Base-by-base conservation (phyloP, 371 early-diverging fungal species). In the Chytridium lagenaria region DNA sequence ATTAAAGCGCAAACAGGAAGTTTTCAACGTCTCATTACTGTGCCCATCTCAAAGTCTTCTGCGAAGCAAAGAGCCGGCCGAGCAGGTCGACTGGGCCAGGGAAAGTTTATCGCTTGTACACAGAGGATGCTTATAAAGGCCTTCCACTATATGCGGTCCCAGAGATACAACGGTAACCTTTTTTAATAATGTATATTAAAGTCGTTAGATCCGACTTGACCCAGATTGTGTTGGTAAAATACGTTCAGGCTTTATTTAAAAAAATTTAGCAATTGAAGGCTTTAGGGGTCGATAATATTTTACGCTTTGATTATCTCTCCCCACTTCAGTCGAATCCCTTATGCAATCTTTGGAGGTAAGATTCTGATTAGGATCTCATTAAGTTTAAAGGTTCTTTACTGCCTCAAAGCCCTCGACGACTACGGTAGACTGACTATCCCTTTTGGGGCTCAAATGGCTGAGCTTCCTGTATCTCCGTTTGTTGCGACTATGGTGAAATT, bases 11-110 rank as follows among this genome's bases (percentile, higher is more conserved):
- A n/a, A 85, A 79, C 55, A 87, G 88, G 7, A 86, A 10, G 2
- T 86, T 89, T 86, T 88, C 61, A 90, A 61, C 80, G 86, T 1
- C 73, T 92, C 38, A 81, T 86, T 2, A 87, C 90, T 0, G 84
- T 83, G 34, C 89, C 89, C 1, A 83, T 89, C 1, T 90, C 91
- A 2, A 88, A 91, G 77, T 90, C 92, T 23, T 87, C 90, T 15
- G 94, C 94, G 1, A 74, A 87, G 51, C 96, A 95, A 75, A 80
- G 96, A 61, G 89, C 90, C 5, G 96, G 94, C 37, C 84, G 96
- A 68, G 92, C 93, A 22, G 94, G 94, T 38, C 86, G 97, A 77
- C 85, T 5, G 73, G 78, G 39, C 85, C 90, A 2, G 93, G 93
- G 22, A 92, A 91, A 73, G 84, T 84, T 0, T 93, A 84, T 66